phyloP scores from a whole-genome alignment of 257 asterid genomes.

The Mentha longifolia region DNA sequence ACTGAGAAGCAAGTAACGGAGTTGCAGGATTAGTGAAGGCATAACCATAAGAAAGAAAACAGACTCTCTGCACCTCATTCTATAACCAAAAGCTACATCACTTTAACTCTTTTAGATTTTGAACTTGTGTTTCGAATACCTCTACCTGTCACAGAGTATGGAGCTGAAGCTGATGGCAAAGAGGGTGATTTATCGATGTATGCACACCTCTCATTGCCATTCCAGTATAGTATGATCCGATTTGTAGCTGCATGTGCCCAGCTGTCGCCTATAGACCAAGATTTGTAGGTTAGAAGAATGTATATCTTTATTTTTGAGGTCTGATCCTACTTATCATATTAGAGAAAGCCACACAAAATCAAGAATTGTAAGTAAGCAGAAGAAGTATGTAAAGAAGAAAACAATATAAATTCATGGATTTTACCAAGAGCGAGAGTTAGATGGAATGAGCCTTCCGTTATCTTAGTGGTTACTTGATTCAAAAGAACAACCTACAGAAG shows the following conservation, averaged over 20 bases:
- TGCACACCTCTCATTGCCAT: constrained; percentile 80
- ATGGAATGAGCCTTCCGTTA: constrained; percentile 77
- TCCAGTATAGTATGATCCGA: constrained; percentile 83
- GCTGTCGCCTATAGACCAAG: constrained; percentile 78
- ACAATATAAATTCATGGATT: constrained; percentile 8
- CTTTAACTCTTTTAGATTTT: constrained; percentile 67
- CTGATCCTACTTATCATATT: background rate
- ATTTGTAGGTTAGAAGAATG: constrained; percentile 30
- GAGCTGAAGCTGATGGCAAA: constrained; percentile 71
- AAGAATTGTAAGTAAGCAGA: background rate
- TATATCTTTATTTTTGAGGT: constrained; percentile 15
- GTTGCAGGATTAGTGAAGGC: background rate
- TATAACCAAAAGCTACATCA: constrained; percentile 49
- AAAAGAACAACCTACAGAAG: constrained; percentile 73
- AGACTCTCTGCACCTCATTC: constrained; percentile 24
- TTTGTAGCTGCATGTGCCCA: constrained; percentile 99
- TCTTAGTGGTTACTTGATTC: constrained; percentile 94
- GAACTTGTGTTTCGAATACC: constrained; percentile 80
- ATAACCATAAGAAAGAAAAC: background rate
- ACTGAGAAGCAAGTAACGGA: background rate
- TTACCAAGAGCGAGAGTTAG: constrained; percentile 95
- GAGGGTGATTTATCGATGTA: constrained; percentile 92
- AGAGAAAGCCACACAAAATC: background rate
- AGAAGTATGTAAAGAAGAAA: background rate
- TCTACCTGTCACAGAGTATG: constrained; percentile 76